Percentiles rank a stretch among this genome's conserved stretches.
These are phyloP conservation scores for Hypoxylon perforatum DNA, from an alignment of 495 filamentous ascomycete species.

Conservation along the genomic window DNA sequence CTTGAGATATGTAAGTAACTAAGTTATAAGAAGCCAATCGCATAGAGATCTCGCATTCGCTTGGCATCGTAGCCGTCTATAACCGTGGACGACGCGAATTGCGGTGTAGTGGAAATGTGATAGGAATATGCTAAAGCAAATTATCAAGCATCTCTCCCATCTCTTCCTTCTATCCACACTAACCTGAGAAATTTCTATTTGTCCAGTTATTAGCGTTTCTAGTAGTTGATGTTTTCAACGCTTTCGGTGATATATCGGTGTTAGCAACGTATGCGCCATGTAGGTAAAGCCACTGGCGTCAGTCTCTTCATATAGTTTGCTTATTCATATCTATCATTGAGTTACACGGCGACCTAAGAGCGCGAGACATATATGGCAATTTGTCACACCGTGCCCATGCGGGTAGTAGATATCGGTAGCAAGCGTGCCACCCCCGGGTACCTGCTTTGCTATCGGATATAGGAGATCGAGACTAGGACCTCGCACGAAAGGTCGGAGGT, in stretches of 20 bases:
- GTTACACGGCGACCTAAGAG: neutral
- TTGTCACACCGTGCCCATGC: constrained; percentile 12
- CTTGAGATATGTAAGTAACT: no score
- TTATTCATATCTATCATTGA: neutral
- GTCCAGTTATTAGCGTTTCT: no score
- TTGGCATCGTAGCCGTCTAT: no score
- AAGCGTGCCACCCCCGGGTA: neutral
- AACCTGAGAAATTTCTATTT: no score
- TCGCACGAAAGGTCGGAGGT: constrained; percentile 2
- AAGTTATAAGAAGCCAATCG: no score
- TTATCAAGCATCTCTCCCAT: no score
- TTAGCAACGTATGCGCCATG: neutral
- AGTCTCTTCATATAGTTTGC: neutral
- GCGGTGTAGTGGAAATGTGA: no score
- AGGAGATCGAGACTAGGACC: neutral
- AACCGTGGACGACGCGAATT: no score
- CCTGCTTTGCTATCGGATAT: constrained; percentile 8
- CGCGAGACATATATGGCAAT: constrained; percentile 16
- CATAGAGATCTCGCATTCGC: no score
- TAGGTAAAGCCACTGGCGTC: neutral
- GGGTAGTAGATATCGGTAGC: constrained; percentile 6
- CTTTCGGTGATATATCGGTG: constrained; percentile 8
- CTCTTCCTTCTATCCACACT: no score
- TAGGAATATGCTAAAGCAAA: no score
- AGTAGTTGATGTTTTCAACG: neutral